Base-by-base conservation (phyloP, 306 rosid species). In the Prunus fruticosa region DNA sequence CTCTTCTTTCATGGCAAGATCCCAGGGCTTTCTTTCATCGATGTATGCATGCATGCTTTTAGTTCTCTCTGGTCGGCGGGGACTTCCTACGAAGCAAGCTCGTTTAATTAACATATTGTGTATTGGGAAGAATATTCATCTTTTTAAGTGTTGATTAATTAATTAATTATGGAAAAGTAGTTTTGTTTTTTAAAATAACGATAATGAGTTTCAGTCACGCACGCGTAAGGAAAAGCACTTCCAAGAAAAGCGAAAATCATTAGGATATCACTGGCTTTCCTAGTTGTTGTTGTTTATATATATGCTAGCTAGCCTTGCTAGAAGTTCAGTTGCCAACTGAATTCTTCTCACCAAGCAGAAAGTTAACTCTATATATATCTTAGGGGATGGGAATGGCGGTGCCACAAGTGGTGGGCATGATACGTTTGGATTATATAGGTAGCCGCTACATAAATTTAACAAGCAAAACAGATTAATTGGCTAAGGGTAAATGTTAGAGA, bases 151-250 rank as follows among this genome's bases (percentile, higher is more conserved):
- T 8, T 28, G 65, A 61, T 61, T 65, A 18, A 76, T 76, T 73
- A 56, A 58, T 20, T 34, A 25, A 51, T 32, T 74, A 50, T 73
- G 57, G 25, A 64, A 27, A 57, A 76, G 74, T 30, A 13, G 23
- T 7, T 61, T 77, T 30, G 22, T 78, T 27, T 16, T 8, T 50
- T 38, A 32, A 71, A 74, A 82, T 80, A 28, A 47, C 67, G 43
- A 81, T 83, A 84, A 81, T 77, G 78, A 73, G 69, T 71, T 43
- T 64, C 32, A 57, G 60, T 80, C 97, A 91, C 91, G 97, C 97
- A 91, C 91, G 97, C 97, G 91, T 66, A 79, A 72, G 66, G 69
- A 81, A 83, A 82, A 78, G 89, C 74, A 12, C 13, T 84, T 69
- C 58, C 77, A 63, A 49, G 57, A 82, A 81, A 79, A 58, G 77